These are phyloP conservation scores for Microcera coccophila DNA, from an alignment of 2,329 filamentous ascomycete species.

Conservation along the genomic window DNA sequence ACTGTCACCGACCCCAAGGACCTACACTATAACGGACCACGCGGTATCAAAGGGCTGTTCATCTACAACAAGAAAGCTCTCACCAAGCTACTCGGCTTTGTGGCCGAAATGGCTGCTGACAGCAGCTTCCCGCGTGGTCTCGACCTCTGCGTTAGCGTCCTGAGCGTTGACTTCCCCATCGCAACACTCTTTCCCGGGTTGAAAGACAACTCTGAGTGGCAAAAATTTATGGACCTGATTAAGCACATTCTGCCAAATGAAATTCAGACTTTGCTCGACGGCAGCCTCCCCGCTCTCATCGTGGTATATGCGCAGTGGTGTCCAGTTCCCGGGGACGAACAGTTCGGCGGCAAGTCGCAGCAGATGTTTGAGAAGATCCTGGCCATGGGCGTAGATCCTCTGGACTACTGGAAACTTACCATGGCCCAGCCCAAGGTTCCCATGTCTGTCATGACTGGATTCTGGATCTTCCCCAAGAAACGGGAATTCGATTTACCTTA, in stretches of 20 bases:
- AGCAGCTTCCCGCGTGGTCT: conserved; percentile 42
- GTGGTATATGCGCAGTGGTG: conserved; percentile 49
- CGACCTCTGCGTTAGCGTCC: conserved; percentile 45
- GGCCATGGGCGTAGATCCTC: conserved; percentile 30
- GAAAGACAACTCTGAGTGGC: conserved; percentile 21
- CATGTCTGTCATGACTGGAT: conserved; percentile 43
- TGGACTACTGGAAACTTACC: conserved; percentile 18
- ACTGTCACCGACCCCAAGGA: conserved; percentile 11
- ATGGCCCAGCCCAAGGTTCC: conserved; percentile 34
- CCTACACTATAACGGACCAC: conserved; percentile 15
- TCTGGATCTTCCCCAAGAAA: conserved; percentile 44
- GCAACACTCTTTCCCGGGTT: conserved; percentile 35
- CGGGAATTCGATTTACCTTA: conserved; percentile 48
- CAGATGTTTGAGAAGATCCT: conserved; percentile 41
- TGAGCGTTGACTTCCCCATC: conserved; percentile 39
- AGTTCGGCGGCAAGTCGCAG: conserved; percentile 31
- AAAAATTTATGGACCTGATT: conserved; percentile 31
- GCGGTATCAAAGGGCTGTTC: conserved; percentile 38
- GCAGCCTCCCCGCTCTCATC: conserved; percentile 38
- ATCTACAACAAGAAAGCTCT: conserved; percentile 38
- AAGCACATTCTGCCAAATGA: conserved; percentile 34
- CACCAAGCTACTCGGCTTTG: conserved; percentile 34
- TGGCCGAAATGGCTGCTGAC: conserved; percentile 44
- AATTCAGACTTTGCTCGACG: conserved; percentile 34
- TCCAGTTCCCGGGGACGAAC: conserved; percentile 35